Evolutionary conservation across 177 flowering plant genomes (phyloP), one percentile per base, ranked within the genome.

Genomic region (Vitis hybrid): DNA sequence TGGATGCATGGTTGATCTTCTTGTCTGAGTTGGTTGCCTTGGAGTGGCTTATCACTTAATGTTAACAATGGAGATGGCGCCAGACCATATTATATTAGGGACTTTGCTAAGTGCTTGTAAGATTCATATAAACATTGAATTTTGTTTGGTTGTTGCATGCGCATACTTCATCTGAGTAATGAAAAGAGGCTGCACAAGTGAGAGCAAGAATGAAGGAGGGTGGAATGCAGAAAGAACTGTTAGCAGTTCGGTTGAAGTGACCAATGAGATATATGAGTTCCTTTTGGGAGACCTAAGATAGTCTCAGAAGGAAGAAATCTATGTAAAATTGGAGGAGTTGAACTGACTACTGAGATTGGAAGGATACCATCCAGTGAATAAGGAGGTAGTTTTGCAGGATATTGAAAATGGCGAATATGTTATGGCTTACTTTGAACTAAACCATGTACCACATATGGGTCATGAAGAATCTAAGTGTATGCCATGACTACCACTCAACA

Each of bases 1-100:
- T 59, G 79, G 81, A 19, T 82, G 85, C 58, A 75, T 82, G 63
- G 76, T 82, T 13, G 81, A 82, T 71, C 81, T 79, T 66, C 74
- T 82, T 48, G 78, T 83, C 16, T 79, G 82, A 12, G 65, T 65
- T 10, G 86, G 86, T 18, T 61, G 69, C 18, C 71, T 75, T 39
- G 76, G 69, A 50, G 82, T 80, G 57, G 86, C 86, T 22, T 75
- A 71, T 57, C 9, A 51, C 22, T 70, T 83, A 54, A 74, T 79
- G 9, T 19, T 2, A 19, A 31, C 6, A 3, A 79, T 82, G 87
- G 68, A 60, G 53, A 53, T 77, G 20, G 56, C 45, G 13, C 82
- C 84, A 29, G 80, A 84, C 68, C 72, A 73, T 18, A 72, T 78
- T 9, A 80, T 80, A 22, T 78, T 75, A 67, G 82, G 81, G 10